Conservation (phyloP, 2,329 filamentous ascomycete genomes). For the Arthrinium phaeospermum region DNA sequence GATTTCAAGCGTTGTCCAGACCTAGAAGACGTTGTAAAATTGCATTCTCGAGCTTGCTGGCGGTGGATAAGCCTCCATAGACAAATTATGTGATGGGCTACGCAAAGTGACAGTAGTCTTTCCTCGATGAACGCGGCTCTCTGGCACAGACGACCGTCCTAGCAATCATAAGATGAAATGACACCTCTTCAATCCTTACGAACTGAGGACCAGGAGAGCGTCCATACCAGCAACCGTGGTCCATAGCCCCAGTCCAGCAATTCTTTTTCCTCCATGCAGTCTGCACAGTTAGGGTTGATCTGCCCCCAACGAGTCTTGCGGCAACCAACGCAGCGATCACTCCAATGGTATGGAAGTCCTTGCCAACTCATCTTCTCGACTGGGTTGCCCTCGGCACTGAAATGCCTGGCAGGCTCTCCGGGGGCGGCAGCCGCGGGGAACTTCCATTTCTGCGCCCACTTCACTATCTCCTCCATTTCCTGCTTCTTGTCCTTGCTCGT, state of each 20-base stretch:
- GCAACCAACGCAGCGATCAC: neutral
- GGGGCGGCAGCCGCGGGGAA: slow-evolving; percentile 28
- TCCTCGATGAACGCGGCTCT: neutral
- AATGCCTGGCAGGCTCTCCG: slow-evolving; percentile 20
- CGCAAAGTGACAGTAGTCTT: neutral
- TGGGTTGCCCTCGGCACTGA: slow-evolving; percentile 26
- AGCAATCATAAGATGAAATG: neutral
- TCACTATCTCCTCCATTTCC: slow-evolving; percentile 30
- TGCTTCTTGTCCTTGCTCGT: slow-evolving; percentile 27
- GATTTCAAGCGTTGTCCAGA: neutral
- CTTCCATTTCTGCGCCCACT: slow-evolving; percentile 31
- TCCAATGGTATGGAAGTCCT: slow-evolving; percentile 26
- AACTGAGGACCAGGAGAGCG: slow-evolving; percentile 25
- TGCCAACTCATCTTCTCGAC: slow-evolving; percentile 31
- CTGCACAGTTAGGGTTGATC: neutral
- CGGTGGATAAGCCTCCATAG: neutral
- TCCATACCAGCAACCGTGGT: slow-evolving; percentile 30
- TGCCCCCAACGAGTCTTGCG: neutral
- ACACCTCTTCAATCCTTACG: neutral
- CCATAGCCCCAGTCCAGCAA: slow-evolving; percentile 25
- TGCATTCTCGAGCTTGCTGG: neutral
- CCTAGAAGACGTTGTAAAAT: neutral
- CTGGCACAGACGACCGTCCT: neutral
- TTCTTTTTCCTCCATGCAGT: slow-evolving; percentile 20
- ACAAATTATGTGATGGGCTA: neutral